A percentile compares a stretch with the other conserved stretches of the same genome.
phyloP scores from a whole-genome alignment of 768 basidiomycete species.

The Mrakia blollopis region DNA sequence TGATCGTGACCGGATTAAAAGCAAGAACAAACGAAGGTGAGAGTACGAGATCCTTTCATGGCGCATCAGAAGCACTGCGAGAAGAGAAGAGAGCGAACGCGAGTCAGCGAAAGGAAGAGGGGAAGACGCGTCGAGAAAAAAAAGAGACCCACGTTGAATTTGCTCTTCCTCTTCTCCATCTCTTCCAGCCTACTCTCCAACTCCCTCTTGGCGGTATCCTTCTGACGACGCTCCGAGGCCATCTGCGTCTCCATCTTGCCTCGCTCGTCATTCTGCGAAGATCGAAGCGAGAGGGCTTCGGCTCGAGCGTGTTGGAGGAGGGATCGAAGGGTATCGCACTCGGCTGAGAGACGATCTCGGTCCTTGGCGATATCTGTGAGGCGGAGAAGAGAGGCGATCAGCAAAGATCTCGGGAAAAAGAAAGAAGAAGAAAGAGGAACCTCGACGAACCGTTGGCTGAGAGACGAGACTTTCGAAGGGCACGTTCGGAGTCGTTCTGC shows the following conservation, averaged over 20 bases:
- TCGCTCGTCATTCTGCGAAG: constrained; percentile 24
- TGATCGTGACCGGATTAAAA: too few relatives aligned
- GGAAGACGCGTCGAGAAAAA: background rate
- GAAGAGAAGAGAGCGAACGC: too few relatives aligned
- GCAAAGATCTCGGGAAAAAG: background rate
- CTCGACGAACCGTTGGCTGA: constrained; percentile 26
- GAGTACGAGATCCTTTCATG: too few relatives aligned
- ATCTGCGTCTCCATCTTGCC: constrained; percentile 28
- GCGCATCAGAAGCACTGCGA: too few relatives aligned
- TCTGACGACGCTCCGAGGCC: constrained; percentile 32
- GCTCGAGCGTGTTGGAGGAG: constrained; percentile 26
- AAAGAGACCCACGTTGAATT: constrained; percentile 42
- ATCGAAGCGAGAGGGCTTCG: constrained; percentile 28
- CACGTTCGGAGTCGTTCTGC: constrained; percentile 32
- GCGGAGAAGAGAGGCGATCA: background rate
- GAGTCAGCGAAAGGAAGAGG: too few relatives aligned
- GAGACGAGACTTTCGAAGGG: constrained; percentile 29
- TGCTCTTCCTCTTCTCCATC: constrained; percentile 75
- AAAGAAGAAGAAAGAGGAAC: background rate
- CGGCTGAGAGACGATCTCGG: constrained; percentile 23
- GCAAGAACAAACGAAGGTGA: too few relatives aligned
- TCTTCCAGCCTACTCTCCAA: constrained; percentile 69
- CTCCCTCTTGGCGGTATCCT: constrained; percentile 38
- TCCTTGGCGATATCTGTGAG: constrained; percentile 27
- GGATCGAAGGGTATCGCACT: constrained; percentile 23